Evolutionary conservation across 2,329 filamentous ascomycete species (phyloP).

Genomic region (Cladophialophora bantiana): DNA sequence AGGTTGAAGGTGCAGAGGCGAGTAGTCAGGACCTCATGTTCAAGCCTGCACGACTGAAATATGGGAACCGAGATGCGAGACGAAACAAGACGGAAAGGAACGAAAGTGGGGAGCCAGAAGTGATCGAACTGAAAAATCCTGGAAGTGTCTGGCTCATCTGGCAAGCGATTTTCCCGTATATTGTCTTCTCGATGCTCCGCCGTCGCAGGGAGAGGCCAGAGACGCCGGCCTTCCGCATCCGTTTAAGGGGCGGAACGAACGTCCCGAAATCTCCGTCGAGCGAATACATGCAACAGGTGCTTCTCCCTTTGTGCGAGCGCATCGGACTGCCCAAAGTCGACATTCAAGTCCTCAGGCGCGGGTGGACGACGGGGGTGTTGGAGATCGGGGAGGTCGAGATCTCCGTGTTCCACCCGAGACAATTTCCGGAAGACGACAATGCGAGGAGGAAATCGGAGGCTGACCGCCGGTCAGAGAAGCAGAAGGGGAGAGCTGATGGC

Average conservation of each 20-base stretch:
- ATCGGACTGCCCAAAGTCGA: slow-evolving; percentile 60
- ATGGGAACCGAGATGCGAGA: neutral
- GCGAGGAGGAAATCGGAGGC: neutral
- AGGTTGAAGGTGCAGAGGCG: slow-evolving; percentile 46
- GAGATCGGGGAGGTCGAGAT: slow-evolving; percentile 60
- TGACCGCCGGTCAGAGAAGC: neutral
- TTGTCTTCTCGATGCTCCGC: slow-evolving; percentile 53
- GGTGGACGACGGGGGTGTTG: slow-evolving; percentile 59
- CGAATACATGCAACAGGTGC: slow-evolving; percentile 64
- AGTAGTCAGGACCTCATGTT: slow-evolving; percentile 49
- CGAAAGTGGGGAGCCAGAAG: slow-evolving; percentile 31
- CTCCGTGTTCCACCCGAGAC: slow-evolving; percentile 52
- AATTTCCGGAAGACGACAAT: neutral
- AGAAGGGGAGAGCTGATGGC: neutral
- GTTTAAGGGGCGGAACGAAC: slow-evolving; percentile 65
- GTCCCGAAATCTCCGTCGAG: slow-evolving; percentile 55
- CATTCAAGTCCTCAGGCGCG: slow-evolving; percentile 54
- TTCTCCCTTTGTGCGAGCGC: slow-evolving; percentile 59
- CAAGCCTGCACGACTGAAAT: slow-evolving; percentile 20
- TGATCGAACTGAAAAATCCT: slow-evolving; percentile 56
- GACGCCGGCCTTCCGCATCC: slow-evolving; percentile 46
- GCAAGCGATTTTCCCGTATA: slow-evolving; percentile 66
- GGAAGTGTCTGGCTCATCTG: slow-evolving; percentile 64
- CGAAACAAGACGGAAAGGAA: neutral
- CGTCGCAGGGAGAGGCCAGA: neutral